Base-by-base conservation (phyloP, 176 grass and related monocot species). In the Olyra latifolia region DNA sequence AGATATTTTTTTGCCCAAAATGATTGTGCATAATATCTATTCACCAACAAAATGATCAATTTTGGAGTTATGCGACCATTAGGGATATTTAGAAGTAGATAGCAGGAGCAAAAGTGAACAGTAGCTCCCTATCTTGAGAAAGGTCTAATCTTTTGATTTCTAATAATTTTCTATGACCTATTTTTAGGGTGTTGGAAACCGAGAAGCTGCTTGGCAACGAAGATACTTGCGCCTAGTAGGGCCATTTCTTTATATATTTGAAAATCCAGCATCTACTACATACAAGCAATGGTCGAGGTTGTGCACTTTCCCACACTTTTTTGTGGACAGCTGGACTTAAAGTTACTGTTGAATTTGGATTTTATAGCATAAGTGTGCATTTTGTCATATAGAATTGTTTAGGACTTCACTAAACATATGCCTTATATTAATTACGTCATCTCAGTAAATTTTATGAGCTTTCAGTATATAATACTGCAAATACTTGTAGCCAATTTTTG, bases 271-370 rank as follows among this genome's bases (percentile, higher is more conserved):
- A 19, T 92, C 95, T 75, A 89, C 88, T 87, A 82, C 84, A 78
- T 98, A 94, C 75, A 98, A 98, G 83, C 92, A 92, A 73, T 98
- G 88, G 87, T 65, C 82, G 86, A 98, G 95, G 95, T 98, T 90
- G 38, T 80, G 32, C 17, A 59, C 70, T 75, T 78, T 83, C 61
- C 17, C 71, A 20, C 86, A 60, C 5, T 69, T 80, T 41, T 50
- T 48, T 47, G 40, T 66, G 46, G 15, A 80, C 52, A n/a, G n/a
- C 16, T 75, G 46, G 63, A 80, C 80, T 79, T 52, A 45, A 74
- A 29, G 24, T 28, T 80, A 61, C 5, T 38, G 19, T 67, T 60
- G 66, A 58, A 27, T 79, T 66, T 83, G 42, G 75, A 77, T 70
- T 50, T 59, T 67, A 20, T 35, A 61, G 30, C 19, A 32, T 29